phyloP scores from a whole-genome alignment of 306 rosid genomes.

The Medicago ruthenica region DNA sequence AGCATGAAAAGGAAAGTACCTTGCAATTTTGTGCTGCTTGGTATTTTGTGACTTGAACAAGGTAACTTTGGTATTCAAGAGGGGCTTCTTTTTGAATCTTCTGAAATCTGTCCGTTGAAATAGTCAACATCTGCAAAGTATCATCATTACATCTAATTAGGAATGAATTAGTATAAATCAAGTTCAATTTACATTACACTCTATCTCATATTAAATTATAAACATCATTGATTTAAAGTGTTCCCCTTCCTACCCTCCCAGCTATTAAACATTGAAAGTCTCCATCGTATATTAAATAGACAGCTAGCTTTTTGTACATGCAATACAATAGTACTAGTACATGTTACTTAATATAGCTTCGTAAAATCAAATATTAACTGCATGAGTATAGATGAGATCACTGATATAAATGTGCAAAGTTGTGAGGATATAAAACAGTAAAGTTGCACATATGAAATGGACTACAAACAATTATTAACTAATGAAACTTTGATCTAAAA shows the following conservation, averaged over 20 bases:
- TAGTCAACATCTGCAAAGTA: slow-evolving; percentile 80
- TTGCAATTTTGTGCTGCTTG: slow-evolving; percentile 89
- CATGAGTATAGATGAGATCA: background rate
- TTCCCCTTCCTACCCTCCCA: slow-evolving; percentile 3
- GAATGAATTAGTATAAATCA: background rate
- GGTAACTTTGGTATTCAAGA: slow-evolving; percentile 72
- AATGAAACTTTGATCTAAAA: background rate
- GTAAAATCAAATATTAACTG: background rate
- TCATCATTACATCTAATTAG: background rate
- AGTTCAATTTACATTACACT: background rate
- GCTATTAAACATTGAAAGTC: background rate
- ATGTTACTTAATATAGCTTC: background rate
- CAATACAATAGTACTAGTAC: background rate
- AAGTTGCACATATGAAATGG: background rate
- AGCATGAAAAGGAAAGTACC: slow-evolving; percentile 39
- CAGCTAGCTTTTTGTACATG: background rate
- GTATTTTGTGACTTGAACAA: slow-evolving; percentile 91
- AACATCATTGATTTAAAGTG: background rate
- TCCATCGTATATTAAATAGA: slow-evolving; percentile 2
- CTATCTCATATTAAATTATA: too few species aligned
- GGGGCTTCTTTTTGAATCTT: slow-evolving; percentile 89
- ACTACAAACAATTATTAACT: background rate
- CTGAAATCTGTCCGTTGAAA: slow-evolving; percentile 85
- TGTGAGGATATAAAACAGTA: background rate
- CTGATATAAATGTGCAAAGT: background rate